phyloP scores from a whole-genome alignment of 164 flowering plant genomes.

The Berberis vulgaris region DNA sequence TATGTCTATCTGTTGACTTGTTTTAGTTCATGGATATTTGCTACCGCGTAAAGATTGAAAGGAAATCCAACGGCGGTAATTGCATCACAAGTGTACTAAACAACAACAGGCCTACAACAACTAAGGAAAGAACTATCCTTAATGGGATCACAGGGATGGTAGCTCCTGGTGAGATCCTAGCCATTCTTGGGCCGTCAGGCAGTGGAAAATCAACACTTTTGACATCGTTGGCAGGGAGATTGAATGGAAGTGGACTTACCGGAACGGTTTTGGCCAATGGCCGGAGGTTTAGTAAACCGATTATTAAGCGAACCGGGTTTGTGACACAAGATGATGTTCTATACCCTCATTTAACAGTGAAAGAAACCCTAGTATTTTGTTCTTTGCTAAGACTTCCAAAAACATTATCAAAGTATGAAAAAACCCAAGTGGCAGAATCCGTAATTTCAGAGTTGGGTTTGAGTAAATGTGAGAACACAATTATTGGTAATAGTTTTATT shows the following conservation, averaged over 20 bases:
- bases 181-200: conserved; percentile 88
- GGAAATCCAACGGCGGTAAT: conserved; percentile 4
- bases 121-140: conserved; percentile 41
- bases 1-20: not conserved
- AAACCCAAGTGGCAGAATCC: not conserved
- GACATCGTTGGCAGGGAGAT: conserved; percentile 63
- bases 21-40: conserved; percentile 61
- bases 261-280: conserved; percentile 62
- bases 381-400: conserved; percentile 56
- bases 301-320: conserved; percentile 51
- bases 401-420: conserved; percentile 13
- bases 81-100: conserved; percentile 9
- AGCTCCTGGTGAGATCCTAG: conserved; percentile 72
- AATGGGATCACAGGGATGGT: conserved; percentile 65
- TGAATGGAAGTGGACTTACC: conserved; percentile 35
- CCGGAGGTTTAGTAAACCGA: conserved; percentile 21
- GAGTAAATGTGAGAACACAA: conserved; percentile 5
- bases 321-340: conserved; percentile 86
- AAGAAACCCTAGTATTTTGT: conserved; percentile 70
- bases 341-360: conserved; percentile 80
- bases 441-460: conserved; percentile 9
- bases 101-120: conserved; percentile 6
- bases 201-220: conserved; percentile 91
- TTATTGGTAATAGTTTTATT: conserved; percentile 4
- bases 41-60: conserved; percentile 41